Conservation (phyloP, 179 eudicot species). For the Sideroxylon spinosum region DNA sequence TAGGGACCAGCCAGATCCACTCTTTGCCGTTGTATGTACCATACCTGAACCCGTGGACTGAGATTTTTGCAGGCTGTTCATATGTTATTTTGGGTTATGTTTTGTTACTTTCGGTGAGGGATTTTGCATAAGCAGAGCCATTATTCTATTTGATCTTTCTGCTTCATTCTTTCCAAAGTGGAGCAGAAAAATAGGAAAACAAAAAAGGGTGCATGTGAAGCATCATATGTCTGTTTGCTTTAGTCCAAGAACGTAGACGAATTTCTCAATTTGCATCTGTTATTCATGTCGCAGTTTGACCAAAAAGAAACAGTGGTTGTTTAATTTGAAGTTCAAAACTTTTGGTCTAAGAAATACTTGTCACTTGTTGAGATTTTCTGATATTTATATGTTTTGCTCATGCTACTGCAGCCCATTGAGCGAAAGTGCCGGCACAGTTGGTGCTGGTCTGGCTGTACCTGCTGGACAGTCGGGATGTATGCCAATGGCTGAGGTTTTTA, state of each 20-base stretch:
- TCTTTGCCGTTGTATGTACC: background rate
- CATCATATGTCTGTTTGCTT: background rate
- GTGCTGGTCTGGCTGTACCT: conserved; percentile 68
- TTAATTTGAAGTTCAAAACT: background rate
- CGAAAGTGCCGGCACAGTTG: conserved; percentile 68
- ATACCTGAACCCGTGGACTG: background rate
- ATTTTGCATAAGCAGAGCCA: background rate
- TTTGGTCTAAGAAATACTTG: background rate
- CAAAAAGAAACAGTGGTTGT: background rate
- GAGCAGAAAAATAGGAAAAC: background rate
- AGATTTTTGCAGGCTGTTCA: background rate
- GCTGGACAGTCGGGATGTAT: conserved; percentile 65
- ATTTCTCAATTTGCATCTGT: conserved; percentile 4
- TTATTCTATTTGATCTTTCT: background rate
- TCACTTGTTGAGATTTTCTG: background rate
- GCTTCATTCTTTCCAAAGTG: background rate
- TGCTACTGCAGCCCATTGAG: conserved; percentile 63
- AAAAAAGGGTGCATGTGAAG: background rate
- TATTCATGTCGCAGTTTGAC: background rate
- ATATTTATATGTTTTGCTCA: background rate
- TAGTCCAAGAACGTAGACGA: no score
- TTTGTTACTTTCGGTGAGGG: background rate
- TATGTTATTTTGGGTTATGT: background rate
- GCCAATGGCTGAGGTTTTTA: conserved; percentile 71
- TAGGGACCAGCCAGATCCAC: background rate